phyloP scores from a whole-genome alignment of 2,329 filamentous ascomycete genomes.

The Alternaria sp. region DNA sequence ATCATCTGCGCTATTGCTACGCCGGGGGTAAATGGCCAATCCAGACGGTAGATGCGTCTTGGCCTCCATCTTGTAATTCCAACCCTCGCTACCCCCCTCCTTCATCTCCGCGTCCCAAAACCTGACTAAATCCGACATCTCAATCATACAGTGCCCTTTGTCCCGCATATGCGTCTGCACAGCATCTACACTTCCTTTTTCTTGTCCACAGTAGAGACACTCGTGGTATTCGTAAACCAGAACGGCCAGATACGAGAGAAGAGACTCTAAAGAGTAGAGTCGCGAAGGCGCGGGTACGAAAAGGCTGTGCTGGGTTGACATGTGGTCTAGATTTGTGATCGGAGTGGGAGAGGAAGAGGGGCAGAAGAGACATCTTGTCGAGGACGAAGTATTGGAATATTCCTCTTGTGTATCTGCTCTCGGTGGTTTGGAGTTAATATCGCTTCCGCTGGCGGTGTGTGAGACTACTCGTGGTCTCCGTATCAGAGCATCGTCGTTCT shows the following conservation, averaged over 20 bases:
- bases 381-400: fast-evolving
- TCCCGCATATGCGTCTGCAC: constrained; percentile 12
- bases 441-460: too few relatives aligned
- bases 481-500: neutral
- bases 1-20: neutral
- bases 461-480: neutral
- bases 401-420: neutral
- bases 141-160: constrained; percentile 1
- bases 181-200: neutral
- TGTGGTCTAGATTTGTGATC: neutral
- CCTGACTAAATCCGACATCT: neutral
- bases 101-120: neutral
- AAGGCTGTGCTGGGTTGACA: neutral
- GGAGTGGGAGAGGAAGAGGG: neutral
- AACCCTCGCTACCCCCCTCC: neutral
- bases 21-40: neutral
- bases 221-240: neutral
- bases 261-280: neutral
- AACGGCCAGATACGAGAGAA: neutral
- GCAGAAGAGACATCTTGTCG: constrained; percentile 9
- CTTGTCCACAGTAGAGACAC: constrained; percentile 2
- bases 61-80: neutral
- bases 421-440: fast-evolving
- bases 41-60: neutral
- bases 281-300: neutral